Base-by-base conservation (phyloP, 2,329 filamentous ascomycete species). In the Cercospora janseana region DNA sequence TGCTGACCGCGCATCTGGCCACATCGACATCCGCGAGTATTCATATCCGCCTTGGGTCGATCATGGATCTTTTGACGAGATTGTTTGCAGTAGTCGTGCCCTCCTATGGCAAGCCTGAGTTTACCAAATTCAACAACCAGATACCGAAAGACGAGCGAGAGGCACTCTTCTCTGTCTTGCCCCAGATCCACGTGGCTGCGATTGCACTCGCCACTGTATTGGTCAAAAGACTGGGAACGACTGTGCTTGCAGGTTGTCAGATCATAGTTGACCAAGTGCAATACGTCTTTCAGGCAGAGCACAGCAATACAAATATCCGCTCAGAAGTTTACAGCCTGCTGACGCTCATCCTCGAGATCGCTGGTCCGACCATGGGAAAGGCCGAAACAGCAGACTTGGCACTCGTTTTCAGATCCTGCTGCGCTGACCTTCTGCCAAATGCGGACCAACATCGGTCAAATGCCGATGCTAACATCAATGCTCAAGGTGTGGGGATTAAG, bases 101-200 rank as follows among this genome's bases (percentile, higher is more conserved):
- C 58, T 49, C 57, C 63, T 64, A 72, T 67, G 53, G 64, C 20
- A 53, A 74, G 75, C 57, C 75, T 72, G 50, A 57, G n/a, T 54
- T 50, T 2, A 69, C 81, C n/a, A 80, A 84, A 53, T 75, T 83
- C 52, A 91, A 90, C 60, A 76, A 83, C 6, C 85, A 88, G 55
- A 81, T 93, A 55, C 79, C 83, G 24, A 81, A 86, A 54, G 87
- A 94, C 42, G 92, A 96, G 69, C 85, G 85, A 54, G 88, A 95
- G 46, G 81, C 84, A 35, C 76, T 96, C 3, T 91, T 87, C 80
- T 73, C 79, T 38, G 75, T 81, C 13, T 75, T 96, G 8, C 87
- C 91, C 4, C 75, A 79, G 7, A 79, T 96, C 29, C 89, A 96
- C 63, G 70, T 83, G 10, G 82, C 86, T 10, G 79, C 81, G n/a